Base-by-base conservation (phyloP, 1,284 basidiomycete genomes). In the Marasmius sp. region DNA sequence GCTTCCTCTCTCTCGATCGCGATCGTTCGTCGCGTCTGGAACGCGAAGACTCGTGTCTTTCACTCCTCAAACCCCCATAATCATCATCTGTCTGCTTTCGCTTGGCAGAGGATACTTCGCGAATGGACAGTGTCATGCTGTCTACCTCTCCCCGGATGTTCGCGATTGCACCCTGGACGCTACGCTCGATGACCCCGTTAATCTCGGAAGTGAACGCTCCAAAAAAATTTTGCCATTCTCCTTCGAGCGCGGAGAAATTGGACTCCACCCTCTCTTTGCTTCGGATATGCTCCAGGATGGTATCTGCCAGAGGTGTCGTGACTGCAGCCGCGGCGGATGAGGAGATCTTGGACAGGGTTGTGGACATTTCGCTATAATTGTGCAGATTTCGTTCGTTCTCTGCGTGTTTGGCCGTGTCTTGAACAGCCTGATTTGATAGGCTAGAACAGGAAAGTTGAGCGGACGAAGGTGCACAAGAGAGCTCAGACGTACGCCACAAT, bases 311-410 rank as follows among this genome's bases (percentile, higher is more conserved):
- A 38, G 79, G 72, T 20, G 81, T 78, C 3, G 75, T 74, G 34
- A 85, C 74, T 10, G 77, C 72, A 58, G 71, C 70, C 20, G 79
- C 75, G 18, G 77, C 76, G 3, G 75, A 71, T 6, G 74, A 68
- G 22, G 81, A 79, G 20, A 80, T 75, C 61, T 75, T 77, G 16
- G 80, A 76, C 34, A 85, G 73, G 12, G 80, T 76, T 18, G 76
- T 70, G 10, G 81, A 81, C 51, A 85, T 74, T 47, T 79, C 76
- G 4, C 75, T 81, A 62, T 80, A 84, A 4, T 78, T 78, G 61
- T 79, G 74, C 22, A 77, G 65, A 61, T 77, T 80, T 58, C 72
- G 69, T 52, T 78, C 79, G 63, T 81, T 80, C 59, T 71, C 74
- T 41, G 77, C 76, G 43, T 79, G 72, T 41, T 72, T 71, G 56